These are phyloP conservation scores for Crithidia expoeki DNA, from an alignment of 208 protist species.

Conservation along the genomic window DNA sequence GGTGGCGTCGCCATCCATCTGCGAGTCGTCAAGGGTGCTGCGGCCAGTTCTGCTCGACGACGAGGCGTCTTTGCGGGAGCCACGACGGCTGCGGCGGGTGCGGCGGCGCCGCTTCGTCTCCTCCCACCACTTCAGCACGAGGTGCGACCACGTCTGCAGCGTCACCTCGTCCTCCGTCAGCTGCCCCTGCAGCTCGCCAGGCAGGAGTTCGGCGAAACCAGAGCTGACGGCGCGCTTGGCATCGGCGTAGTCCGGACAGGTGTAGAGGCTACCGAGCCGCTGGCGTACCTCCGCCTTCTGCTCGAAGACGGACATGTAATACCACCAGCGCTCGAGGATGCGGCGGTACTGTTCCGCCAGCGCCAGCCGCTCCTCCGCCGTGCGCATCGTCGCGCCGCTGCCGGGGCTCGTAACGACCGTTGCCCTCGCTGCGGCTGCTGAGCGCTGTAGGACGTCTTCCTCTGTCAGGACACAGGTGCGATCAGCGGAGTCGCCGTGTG, in stretches of 20 bases:
- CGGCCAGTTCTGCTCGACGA: slow-evolving; percentile 11
- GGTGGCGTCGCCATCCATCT: slow-evolving; percentile 9
- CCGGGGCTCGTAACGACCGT: slow-evolving; percentile 1
- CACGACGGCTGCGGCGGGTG: slow-evolving; percentile 16
- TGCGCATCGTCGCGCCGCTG: background rate
- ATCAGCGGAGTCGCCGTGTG: slow-evolving; percentile 3
- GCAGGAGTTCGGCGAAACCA: slow-evolving; percentile 2
- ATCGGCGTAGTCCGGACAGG: slow-evolving; percentile 19
- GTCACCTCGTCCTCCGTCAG: slow-evolving; percentile 17
- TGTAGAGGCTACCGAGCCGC: slow-evolving; percentile 14
- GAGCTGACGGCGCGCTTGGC: slow-evolving; percentile 17
- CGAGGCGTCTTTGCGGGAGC: slow-evolving; percentile 11
- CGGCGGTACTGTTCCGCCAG: slow-evolving; percentile 26
- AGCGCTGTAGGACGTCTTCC: slow-evolving; percentile 7
- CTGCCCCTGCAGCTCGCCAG: slow-evolving; percentile 10
- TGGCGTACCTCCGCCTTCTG: slow-evolving; percentile 22
- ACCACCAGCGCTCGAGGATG: slow-evolving; percentile 34
- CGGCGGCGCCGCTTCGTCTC: slow-evolving; percentile 31
- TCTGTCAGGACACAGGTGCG: background rate
- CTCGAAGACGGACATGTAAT: slow-evolving; percentile 31
- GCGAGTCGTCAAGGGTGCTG: slow-evolving; percentile 12
- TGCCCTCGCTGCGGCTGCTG: background rate
- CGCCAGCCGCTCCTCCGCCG: slow-evolving; percentile 6
- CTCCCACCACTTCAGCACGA: slow-evolving; percentile 31
- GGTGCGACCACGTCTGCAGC: slow-evolving; percentile 28